Percentiles rank a stretch among this genome's conserved stretches.
Evolutionary conservation across 441 rosid genomes (phyloP).

Genomic region (Viola pubescens): DNA sequence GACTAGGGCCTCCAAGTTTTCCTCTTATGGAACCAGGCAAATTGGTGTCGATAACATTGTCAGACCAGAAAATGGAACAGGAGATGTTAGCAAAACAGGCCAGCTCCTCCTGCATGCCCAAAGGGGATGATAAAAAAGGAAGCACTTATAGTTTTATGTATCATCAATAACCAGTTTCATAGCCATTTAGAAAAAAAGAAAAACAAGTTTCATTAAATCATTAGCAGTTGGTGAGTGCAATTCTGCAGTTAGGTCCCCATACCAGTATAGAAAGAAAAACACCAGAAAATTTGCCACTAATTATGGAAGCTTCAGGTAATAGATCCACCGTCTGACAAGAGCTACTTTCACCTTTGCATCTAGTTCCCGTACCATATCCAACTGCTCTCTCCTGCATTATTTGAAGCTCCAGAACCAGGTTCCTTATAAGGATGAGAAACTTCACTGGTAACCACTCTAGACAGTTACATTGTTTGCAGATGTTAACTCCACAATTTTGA

Average conservation of each 20-base stretch:
- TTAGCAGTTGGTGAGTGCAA: not conserved
- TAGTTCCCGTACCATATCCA: slow-evolving; percentile 27
- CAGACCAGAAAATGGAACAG: slow-evolving; percentile 61
- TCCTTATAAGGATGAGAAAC: slow-evolving; percentile 47
- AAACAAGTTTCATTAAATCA: slow-evolving; percentile 1
- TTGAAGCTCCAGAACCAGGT: slow-evolving; percentile 64
- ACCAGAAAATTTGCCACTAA: slow-evolving; percentile 38
- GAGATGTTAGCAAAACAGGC: slow-evolving; percentile 54
- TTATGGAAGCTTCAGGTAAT: slow-evolving; percentile 29
- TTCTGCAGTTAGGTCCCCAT: slow-evolving; percentile 17
- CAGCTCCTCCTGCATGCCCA: slow-evolving; percentile 55
- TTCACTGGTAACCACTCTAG: slow-evolving; percentile 43
- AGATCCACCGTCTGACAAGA: slow-evolving; percentile 29
- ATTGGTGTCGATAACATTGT: slow-evolving; percentile 30
- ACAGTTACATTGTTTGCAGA: slow-evolving; percentile 41
- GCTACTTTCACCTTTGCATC: slow-evolving; percentile 24
- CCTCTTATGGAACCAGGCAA: slow-evolving; percentile 76
- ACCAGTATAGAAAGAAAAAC: slow-evolving; percentile 51
- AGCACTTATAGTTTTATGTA: not conserved
- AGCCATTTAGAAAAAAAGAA: not conserved
- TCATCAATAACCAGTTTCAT: slow-evolving; percentile 7
- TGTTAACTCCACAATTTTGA: slow-evolving; percentile 29
- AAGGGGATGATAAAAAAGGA: not conserved
- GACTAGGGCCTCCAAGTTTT: slow-evolving; percentile 97
- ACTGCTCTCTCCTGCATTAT: slow-evolving; percentile 39